Evolutionary conservation across 768 basidiomycete genomes (phyloP), one percentile per base, ranked within the genome.

Genomic region (Atractiella rhizophila): DNA sequence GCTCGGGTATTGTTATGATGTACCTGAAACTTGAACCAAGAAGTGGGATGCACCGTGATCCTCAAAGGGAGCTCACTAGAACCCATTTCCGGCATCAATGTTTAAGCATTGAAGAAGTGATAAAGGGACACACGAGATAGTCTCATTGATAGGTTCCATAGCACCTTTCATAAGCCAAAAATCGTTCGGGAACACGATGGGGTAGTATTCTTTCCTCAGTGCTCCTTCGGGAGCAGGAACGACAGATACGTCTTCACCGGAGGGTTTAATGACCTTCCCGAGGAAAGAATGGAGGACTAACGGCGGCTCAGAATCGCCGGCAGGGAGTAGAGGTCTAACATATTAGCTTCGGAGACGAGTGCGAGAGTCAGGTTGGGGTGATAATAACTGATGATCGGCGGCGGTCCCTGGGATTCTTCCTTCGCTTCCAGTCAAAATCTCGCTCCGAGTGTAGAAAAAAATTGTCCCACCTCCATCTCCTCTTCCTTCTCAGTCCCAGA

Each of bases 111-210:
- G 32, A 21, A 13, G 15, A 42, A 42, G 7, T 31, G 39, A 12
- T 40, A 12, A 40, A 18, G 23, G 20, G 5, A 3, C 10, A 16
- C 13, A 39, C 8, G 70, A 65, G 4, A 79, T 81, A 1, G 81
- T 80, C n/a, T 64, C 57, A 57, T 94, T 94, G 57, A 96, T 68
- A 51, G 85, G 77, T 42, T 70, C 57, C 51, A 80, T 74, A 45
- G 85, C 75, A 30, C 76, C 74, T 28, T 73, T 70, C 23, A 66
- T 54, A 43, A 57, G 42, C 45, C 88, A 94, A 60, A 94, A 94
- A 54, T 91, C 83, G 55, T 96, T 96, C 12, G 81, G 70, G 59
- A 76, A 96, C 28, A 94, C 56, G 44, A 86, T 73, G 8, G 88
- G 88, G 52, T 72, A 76, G 66, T 86, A 83, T 47, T 20, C n/a